phyloP scores from a whole-genome alignment of 73 alveolate genomes.

The Tetrahymena borealis region DNA sequence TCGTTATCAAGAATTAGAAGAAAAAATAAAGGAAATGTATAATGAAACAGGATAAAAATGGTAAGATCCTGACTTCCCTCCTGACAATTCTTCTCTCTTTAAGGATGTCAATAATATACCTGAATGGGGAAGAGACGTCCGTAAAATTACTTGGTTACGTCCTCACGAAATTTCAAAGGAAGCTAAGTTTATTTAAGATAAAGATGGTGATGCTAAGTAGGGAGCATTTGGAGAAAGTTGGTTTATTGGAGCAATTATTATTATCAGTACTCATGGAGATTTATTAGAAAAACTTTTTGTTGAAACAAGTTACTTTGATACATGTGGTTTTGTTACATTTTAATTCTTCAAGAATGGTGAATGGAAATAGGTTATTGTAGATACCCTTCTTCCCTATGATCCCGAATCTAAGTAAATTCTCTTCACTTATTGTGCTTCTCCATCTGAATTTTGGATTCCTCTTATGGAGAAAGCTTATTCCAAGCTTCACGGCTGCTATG shows the following conservation, averaged over 20 bases:
- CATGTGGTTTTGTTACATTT: conserved; percentile 94
- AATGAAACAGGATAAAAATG: conserved; percentile 49
- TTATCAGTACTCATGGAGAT: conserved; percentile 34
- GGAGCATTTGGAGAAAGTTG: conserved; percentile 98
- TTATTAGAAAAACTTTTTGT: conserved; percentile 62
- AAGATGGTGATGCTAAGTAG: conserved; percentile 93
- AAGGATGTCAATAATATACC: conserved; percentile 74
- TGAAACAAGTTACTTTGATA: conserved; percentile 57
- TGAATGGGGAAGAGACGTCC: conserved; percentile 69
- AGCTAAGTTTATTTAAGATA: conserved; percentile 81
- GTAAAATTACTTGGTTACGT: conserved; percentile 83
- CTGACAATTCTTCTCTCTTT: conserved; percentile 64
- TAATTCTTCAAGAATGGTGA: conserved; percentile 96
- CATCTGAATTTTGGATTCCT: conserved; percentile 98
- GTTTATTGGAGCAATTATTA: conserved; percentile 79
- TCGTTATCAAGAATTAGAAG: conserved; percentile 23
- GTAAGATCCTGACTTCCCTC: conserved; percentile 76
- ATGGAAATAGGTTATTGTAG: conserved; percentile 95
- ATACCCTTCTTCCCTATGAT: conserved; percentile 92
- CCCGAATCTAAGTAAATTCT: conserved; percentile 75
- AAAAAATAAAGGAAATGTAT: conserved; percentile 48
- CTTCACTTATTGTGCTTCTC: conserved; percentile 86
- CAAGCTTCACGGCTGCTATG: conserved; percentile 91
- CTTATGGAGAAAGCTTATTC: conserved; percentile 98
- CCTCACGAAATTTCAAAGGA: conserved; percentile 86